phyloP scores from a whole-genome alignment of 148 eudicot genomes.

The Heliosperma pusillum region DNA sequence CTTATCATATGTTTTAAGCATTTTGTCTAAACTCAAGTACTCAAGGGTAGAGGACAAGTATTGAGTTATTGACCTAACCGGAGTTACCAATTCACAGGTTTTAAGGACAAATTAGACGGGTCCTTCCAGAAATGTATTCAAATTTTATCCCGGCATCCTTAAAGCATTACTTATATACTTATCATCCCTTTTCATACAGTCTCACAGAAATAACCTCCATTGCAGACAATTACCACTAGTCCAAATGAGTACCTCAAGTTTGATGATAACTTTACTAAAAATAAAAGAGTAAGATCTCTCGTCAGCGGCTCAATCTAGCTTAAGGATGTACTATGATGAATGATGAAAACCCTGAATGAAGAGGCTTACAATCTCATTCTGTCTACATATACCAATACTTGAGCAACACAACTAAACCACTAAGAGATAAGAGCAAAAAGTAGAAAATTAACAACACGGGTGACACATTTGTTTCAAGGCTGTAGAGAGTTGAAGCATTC shows the following conservation, averaged over 20 bases:
- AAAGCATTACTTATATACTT: neutral
- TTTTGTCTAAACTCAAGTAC: neutral
- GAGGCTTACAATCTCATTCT: neutral
- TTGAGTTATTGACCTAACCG: neutral
- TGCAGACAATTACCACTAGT: neutral
- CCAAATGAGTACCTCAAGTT: neutral
- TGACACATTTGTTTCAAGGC: neutral
- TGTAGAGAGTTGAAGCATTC: neutral
- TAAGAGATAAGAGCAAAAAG: neutral
- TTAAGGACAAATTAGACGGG: neutral
- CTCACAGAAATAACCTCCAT: neutral
- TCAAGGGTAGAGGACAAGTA: neutral
- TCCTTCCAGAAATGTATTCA: neutral
- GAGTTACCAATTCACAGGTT: neutral
- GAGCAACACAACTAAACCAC: neutral
- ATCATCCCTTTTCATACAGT: neutral
- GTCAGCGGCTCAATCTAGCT: neutral
- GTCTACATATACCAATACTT: neutral
- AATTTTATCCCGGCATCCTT: neutral
- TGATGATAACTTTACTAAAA: neutral
- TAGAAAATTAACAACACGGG: neutral
- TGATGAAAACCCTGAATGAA: neutral
- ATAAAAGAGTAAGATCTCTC: neutral
- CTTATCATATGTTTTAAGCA: conserved; percentile 1
- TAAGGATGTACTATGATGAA: neutral